Conservation (phyloP, 2,329 filamentous ascomycete genomes). For the Pyrenochaeta sp. region DNA sequence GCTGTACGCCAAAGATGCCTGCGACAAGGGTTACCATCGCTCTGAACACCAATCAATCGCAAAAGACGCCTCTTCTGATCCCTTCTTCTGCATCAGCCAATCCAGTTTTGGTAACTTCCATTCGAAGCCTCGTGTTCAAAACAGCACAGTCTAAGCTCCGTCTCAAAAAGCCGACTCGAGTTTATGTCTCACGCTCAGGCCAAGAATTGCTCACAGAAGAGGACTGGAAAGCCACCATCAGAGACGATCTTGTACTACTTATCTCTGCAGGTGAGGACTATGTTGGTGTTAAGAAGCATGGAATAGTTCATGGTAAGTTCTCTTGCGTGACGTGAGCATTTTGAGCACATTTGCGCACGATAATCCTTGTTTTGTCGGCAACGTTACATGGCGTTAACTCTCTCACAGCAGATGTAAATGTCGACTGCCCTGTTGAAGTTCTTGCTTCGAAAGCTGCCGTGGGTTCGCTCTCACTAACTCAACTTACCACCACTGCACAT, state of each 20-base stretch:
- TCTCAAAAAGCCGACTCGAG: slow-evolving; percentile 35
- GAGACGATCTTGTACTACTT: slow-evolving; percentile 37
- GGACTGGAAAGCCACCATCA: slow-evolving; percentile 34
- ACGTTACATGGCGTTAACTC: slow-evolving; percentile 5
- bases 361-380: slow-evolving; percentile 8
- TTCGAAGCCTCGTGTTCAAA: slow-evolving; percentile 36
- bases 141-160: slow-evolving; percentile 40
- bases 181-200: slow-evolving; percentile 36
- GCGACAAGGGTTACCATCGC: slow-evolving; percentile 40
- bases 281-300: slow-evolving; percentile 35
- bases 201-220: slow-evolving; percentile 34
- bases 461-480: slow-evolving; percentile 38
- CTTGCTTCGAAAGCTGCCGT: slow-evolving; percentile 38
- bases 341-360: slow-evolving; percentile 34
- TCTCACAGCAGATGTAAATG: slow-evolving; percentile 23
- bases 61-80: slow-evolving; percentile 37
- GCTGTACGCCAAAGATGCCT: slow-evolving; percentile 9
- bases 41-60: slow-evolving; percentile 40
- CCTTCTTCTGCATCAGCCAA: slow-evolving; percentile 22
- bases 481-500: slow-evolving; percentile 40
- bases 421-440: slow-evolving; percentile 23
- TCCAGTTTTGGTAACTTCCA: slow-evolving; percentile 24
- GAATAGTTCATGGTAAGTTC: slow-evolving; percentile 21
- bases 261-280: slow-evolving; percentile 43
- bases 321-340: slow-evolving; percentile 22